Evolutionary conservation across 768 basidiomycete species (phyloP), one percentile per base, ranked within the genome.

Genomic region (Boletellus emodensis): DNA sequence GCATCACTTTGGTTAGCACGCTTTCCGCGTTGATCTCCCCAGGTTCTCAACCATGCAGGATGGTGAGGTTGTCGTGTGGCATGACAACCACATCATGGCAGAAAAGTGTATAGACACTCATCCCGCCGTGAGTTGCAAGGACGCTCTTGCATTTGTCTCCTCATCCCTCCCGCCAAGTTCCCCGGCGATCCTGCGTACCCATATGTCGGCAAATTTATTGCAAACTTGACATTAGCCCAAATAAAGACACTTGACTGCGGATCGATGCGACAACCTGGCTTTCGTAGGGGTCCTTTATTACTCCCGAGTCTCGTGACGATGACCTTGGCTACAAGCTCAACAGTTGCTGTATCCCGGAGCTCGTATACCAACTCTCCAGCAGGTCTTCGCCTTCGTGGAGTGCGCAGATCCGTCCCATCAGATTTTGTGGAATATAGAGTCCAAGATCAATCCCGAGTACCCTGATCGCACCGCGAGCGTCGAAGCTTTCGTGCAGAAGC

Each of bases 161-260:
- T 45, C 46, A 55, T 52, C 37, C 4, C 30, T 40, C 13, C 33
- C 44, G 28, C 13, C 35, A 60, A 87, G 85, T 72, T 74, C 49
- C 68, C 72, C 10, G 67, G 69, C 34, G 86, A 89, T 61, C 80
- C 82, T 2, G 70, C 70, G 36, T 89, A 78, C 61, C 86, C 86
- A 12, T 88, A 89, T 61, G 84, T 87, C n/a, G 86, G 84, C 46
- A 86, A 87, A 66, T 78, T 74, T 52, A 75, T 90, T 47, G 83
- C 81, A n/a, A 84, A 88, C 63, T 75, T 90, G 37, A 91, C 90
- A 0, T 67, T 90, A 37, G 81, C 86, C 7, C 88, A 91, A 67
- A 68, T 92, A 51, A 84, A 84, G 67, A 90, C 85, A 5, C 66
- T 92, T 39, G 87, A 92, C 63, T 92, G 90, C 57, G 89, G 88